Percentiles rank a stretch among this genome's conserved stretches.
Evolutionary conservation across 495 filamentous ascomycete species (phyloP).

Genomic region (Penicillium diatomitis): DNA sequence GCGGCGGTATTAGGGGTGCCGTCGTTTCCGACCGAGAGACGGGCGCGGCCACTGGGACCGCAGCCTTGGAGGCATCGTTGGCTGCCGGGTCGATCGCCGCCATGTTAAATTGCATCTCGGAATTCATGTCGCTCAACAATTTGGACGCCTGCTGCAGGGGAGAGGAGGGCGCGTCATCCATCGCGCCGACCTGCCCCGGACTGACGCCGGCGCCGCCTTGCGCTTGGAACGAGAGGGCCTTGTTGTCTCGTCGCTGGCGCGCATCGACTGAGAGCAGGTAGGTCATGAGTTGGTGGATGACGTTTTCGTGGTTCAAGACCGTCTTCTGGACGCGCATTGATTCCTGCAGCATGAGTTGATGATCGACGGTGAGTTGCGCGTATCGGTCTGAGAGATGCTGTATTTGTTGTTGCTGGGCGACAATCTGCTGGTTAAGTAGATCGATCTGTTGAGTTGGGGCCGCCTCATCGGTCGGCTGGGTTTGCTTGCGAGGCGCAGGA

Average conservation of each 20-base stretch:
- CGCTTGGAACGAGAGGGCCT: slow-evolving; percentile 39
- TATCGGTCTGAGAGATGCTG: slow-evolving; percentile 78
- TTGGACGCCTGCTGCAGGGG: slow-evolving; percentile 86
- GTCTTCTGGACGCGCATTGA: slow-evolving; percentile 82
- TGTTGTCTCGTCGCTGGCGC: slow-evolving; percentile 54
- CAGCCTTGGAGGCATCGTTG: slow-evolving; percentile 53
- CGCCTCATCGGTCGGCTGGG: slow-evolving; percentile 56
- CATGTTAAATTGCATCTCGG: slow-evolving; percentile 67
- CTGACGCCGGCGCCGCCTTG: slow-evolving; percentile 30
- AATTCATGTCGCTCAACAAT: slow-evolving; percentile 69
- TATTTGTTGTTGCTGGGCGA: slow-evolving; percentile 86
- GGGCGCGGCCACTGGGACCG: slow-evolving; percentile 30
- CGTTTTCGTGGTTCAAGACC: slow-evolving; percentile 71
- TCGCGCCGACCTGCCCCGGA: slow-evolving; percentile 33
- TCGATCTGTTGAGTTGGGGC: slow-evolving; percentile 84
- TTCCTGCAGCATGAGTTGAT: slow-evolving; percentile 81
- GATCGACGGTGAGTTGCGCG: slow-evolving; percentile 74
- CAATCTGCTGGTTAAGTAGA: slow-evolving; percentile 74
- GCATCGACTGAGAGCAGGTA: slow-evolving; percentile 59
- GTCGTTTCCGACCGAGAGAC: slow-evolving; percentile 33
- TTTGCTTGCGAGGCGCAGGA: slow-evolving; percentile 76
- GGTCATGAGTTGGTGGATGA: slow-evolving; percentile 66
- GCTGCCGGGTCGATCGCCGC: slow-evolving; percentile 68
- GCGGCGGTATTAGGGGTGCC: slow-evolving; percentile 37
- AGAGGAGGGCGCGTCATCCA: slow-evolving; percentile 66